Base-by-base conservation (phyloP, 768 basidiomycete genomes). In the Mycena rosella region DNA sequence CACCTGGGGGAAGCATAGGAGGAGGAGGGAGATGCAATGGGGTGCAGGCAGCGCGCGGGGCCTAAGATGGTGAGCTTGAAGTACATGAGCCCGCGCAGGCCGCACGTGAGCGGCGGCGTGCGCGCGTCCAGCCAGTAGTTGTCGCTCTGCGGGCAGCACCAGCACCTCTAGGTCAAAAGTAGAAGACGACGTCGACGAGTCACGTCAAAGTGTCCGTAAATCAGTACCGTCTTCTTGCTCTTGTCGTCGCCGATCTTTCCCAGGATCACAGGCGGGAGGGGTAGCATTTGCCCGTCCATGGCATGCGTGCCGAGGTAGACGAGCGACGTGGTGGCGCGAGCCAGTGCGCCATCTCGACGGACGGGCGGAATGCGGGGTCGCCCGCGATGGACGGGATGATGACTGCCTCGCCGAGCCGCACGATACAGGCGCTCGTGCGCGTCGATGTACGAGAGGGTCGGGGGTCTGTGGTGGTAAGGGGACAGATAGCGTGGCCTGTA, bases 331-430 rank as follows among this genome's bases (percentile, higher is more conserved):
- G 88, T 88, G 48, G 93, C 94, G 93, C 84, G 63, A 98, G 85
- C 89, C 90, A 99, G 38, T 89, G 81, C 0, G 90, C 92, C 98
- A 99, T 99, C 71, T 82, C 85, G 75, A 93, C 95, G 77, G 95
- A 91, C 51, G 85, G 78, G 45, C 96, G 89, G 74, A 87, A 89
- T 6, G 84, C 78, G 18, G 87, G 87, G 79, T 95, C 93, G 22
- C 91, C 87, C 65, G 89, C 90, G 69, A 95, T 82, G 73, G 92
- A 91, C 74, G 94, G 93, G 68, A 97, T 96, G 20, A 89, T 88
- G 57, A 97, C 94, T 20, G 96, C 95, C 38, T 92, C 86, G 5
- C 88, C 82, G 29, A 97, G 89, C 52, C 95, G 87, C 68, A 89
- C 80, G 66, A 99, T 93, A 75, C 96, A 96, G 27, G 80, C 79